Conservation (phyloP, 176 grass and related monocot genomes). For the Aegilops tauschii region DNA sequence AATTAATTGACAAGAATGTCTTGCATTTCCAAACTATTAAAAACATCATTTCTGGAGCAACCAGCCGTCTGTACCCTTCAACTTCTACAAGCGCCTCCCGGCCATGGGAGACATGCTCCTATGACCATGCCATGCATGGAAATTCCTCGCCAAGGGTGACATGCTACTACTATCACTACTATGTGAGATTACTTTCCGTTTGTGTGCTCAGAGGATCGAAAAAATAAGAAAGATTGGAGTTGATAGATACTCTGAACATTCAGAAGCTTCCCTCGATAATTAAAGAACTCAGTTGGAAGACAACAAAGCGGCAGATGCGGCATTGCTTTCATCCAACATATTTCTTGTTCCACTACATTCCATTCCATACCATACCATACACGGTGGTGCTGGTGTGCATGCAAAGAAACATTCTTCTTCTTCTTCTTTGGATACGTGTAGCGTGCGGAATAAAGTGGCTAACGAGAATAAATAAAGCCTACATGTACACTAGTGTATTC, state of each 20-base stretch:
- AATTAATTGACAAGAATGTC: too few species aligned
- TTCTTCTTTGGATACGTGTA: background rate
- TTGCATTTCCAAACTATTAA: too few species aligned
- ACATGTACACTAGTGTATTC: background rate
- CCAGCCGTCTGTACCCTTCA: background rate
- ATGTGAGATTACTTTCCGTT: background rate
- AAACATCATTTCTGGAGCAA: background rate
- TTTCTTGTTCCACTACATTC: background rate
- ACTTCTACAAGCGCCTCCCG: background rate
- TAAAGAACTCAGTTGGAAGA: background rate
- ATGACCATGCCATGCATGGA: background rate
- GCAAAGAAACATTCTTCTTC: background rate
- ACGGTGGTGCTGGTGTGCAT: background rate
- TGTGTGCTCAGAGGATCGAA: background rate
- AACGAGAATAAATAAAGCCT: background rate
- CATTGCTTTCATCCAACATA: background rate
- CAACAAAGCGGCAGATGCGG: background rate
- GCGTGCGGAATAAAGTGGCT: background rate
- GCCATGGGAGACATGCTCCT: background rate
- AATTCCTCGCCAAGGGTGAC: too few species aligned
- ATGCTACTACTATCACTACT: background rate
- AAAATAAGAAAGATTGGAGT: background rate
- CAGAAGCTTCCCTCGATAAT: background rate
- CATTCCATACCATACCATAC: background rate
- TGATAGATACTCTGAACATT: background rate